A percentile compares a stretch with the other conserved stretches of the same genome.
Conservation (phyloP, 148 eudicot genomes). For the Talinum fruticosum region DNA sequence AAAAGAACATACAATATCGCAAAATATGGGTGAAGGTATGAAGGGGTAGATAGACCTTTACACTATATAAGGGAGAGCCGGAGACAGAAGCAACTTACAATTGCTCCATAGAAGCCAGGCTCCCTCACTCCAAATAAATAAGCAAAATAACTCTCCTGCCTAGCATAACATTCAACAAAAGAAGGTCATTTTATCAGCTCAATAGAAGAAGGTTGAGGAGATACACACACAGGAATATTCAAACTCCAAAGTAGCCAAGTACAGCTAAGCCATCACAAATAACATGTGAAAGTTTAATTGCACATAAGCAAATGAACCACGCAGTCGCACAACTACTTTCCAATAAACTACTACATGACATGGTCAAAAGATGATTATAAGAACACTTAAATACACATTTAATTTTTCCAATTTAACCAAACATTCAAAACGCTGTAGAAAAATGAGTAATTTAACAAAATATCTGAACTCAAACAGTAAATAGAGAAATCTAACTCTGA, state of each 20-base stretch:
- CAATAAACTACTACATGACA: no score
- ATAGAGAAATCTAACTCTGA: no score
- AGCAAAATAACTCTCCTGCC: constrained; percentile 99
- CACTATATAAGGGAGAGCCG: neutral
- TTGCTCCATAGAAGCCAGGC: constrained; percentile 89
- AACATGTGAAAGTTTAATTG: neutral
- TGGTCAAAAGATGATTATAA: no score
- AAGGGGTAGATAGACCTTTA: neutral
- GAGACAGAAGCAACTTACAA: constrained; percentile 57
- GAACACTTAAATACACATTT: no score
- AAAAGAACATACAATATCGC: neutral
- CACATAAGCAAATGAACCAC: neutral
- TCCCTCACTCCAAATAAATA: constrained; percentile 95
- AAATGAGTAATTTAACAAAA: no score
- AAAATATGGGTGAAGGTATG: neutral
- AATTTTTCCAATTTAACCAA: no score
- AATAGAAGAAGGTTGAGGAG: neutral
- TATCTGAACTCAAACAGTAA: no score
- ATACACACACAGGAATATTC: neutral
- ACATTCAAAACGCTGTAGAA: no score
- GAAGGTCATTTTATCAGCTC: constrained; percentile 9
- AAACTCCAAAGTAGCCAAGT: neutral
- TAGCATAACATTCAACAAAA: constrained; percentile 27
- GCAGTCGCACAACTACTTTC: neutral
- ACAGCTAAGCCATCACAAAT: neutral